phyloP scores from a whole-genome alignment of 2,329 filamentous ascomycete genomes.

The Pseudogymnoascus sp. region DNA sequence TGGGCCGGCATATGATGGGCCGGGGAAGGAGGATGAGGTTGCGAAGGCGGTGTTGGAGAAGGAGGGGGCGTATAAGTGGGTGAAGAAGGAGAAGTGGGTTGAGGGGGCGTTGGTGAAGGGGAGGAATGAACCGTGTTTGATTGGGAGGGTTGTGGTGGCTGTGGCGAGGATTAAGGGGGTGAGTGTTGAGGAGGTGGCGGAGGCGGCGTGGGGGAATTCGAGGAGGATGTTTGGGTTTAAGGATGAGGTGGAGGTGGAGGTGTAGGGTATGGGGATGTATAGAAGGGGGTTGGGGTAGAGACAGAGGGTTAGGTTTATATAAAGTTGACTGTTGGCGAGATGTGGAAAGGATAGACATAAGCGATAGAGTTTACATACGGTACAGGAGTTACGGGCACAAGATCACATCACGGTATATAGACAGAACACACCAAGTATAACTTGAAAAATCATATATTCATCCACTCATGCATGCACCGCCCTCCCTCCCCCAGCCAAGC shows the following conservation, averaged over 20 bases:
- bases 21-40: slow-evolving; percentile 23
- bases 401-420: not conserved
- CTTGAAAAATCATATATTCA: not conserved
- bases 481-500: not conserved
- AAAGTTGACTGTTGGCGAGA: not conserved
- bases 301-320: not conserved
- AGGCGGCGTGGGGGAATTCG: slow-evolving; percentile 79
- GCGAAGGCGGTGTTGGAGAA: slow-evolving; percentile 13
- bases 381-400: not conserved
- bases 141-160: slow-evolving; percentile 78
- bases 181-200: slow-evolving; percentile 70
- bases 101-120: slow-evolving; percentile 88
- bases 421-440: not conserved
- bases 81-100: slow-evolving; percentile 95
- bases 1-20: slow-evolving; percentile 22
- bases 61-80: slow-evolving; percentile 60
- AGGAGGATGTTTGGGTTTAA: slow-evolving; percentile 69
- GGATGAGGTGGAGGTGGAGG: slow-evolving; percentile 24
- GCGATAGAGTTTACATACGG: not conserved
- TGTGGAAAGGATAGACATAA: not conserved
- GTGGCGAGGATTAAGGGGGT: slow-evolving; percentile 81
- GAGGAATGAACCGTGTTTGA: slow-evolving; percentile 84
- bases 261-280: too few relatives aligned
- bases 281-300: not conserved
- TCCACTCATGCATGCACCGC: not conserved